These are phyloP conservation scores for Solanum raphanifolium DNA, from an alignment of 257 asterid species.

Conservation along the genomic window DNA sequence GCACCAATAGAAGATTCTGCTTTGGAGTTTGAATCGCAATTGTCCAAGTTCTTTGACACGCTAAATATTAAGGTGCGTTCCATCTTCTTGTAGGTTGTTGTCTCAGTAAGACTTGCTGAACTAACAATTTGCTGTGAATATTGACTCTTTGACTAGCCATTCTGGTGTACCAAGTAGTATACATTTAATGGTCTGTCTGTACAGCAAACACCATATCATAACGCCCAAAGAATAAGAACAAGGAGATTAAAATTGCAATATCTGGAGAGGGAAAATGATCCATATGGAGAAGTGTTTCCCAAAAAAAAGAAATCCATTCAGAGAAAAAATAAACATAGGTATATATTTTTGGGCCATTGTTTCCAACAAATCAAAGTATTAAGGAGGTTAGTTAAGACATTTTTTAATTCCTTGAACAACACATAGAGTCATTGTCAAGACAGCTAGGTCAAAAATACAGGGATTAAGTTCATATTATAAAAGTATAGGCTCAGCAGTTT, in stretches of 20 bases:
- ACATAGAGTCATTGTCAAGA: not conserved
- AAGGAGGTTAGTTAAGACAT: not conserved
- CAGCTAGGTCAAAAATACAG: not conserved
- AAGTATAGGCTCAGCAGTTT: not conserved
- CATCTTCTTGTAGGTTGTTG: not conserved
- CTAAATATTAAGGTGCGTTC: conserved; percentile 22
- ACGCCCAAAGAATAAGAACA: not conserved
- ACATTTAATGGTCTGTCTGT: not conserved
- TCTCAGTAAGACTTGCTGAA: not conserved
- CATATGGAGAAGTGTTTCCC: not conserved
- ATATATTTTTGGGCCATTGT: not conserved
- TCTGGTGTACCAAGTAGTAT: not conserved
- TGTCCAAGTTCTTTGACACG: conserved; percentile 9
- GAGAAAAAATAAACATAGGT: not conserved
- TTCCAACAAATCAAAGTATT: not conserved
- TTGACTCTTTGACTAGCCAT: not conserved
- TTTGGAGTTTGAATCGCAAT: not conserved
- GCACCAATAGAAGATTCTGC: conserved; percentile 8
- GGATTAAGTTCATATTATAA: not conserved
- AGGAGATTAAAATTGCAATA: not conserved
- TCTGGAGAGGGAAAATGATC: not conserved
- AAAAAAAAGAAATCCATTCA: not conserved
- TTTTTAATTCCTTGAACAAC: not conserved
- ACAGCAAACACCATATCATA: not conserved
- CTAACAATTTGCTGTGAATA: not conserved